Evolutionary conservation across 306 rosid species (phyloP).

Genomic region (Acacia acuminata): DNA sequence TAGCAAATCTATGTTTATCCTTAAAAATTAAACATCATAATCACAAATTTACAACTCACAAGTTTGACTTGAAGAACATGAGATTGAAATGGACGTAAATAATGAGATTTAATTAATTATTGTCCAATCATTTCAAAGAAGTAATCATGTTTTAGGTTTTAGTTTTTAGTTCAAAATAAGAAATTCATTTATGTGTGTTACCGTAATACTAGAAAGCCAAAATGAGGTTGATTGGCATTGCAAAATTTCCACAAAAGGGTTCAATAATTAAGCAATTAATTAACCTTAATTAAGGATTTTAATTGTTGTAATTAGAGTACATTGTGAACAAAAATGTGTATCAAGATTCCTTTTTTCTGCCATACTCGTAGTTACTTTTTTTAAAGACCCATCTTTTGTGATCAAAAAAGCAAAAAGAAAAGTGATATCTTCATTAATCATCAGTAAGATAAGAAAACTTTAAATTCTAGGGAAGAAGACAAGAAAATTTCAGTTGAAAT

Average conservation of each 20-base stretch:
- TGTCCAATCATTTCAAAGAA: not conserved
- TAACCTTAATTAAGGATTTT: not conserved
- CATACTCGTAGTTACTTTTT: not conserved
- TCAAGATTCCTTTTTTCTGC: not conserved
- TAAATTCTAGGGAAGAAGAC: no score
- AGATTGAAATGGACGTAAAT: not conserved
- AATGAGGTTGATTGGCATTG: not conserved
- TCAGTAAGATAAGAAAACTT: no score
- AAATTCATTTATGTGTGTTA: not conserved
- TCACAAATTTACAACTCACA: no score
- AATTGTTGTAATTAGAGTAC: not conserved
- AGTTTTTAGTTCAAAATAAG: not conserved
- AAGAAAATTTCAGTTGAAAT: fast-evolving
- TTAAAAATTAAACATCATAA: not conserved
- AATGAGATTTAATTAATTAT: not conserved
- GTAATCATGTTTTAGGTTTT: not conserved
- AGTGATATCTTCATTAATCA: not conserved
- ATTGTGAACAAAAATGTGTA: not conserved
- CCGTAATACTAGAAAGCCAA: not conserved
- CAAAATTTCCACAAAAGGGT: not conserved
- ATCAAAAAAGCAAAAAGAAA: not conserved
- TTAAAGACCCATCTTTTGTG: not conserved
- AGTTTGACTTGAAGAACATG: not conserved
- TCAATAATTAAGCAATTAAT: not conserved
- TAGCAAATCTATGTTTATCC: not conserved